Conservation (phyloP, 768 basidiomycete species). For the Lactifluus pinguis region DNA sequence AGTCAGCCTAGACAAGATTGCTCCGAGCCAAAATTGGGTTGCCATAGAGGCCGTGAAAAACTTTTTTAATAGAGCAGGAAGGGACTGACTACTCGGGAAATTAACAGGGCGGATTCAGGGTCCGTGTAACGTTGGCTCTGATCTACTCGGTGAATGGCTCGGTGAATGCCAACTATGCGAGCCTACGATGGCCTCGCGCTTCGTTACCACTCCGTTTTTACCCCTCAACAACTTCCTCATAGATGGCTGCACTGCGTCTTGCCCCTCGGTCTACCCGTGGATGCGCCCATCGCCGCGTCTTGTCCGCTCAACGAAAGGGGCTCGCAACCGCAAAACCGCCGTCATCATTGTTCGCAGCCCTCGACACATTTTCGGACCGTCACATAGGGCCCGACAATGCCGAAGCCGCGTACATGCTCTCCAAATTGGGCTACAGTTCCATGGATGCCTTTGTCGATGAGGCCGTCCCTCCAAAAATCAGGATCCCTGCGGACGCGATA, state of each 20-base stretch:
- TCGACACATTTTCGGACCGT: constrained; percentile 84
- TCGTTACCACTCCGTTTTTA: not conserved
- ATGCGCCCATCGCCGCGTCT: constrained; percentile 16
- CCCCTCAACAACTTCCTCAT: not conserved
- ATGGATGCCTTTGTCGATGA: constrained; percentile 84
- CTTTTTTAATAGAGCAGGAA: not conserved
- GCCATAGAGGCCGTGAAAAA: constrained; percentile 1
- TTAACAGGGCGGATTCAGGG: not conserved
- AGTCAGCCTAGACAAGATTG: not conserved
- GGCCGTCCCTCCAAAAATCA: constrained; percentile 74
- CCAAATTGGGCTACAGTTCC: constrained; percentile 69
- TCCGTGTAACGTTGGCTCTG: not conserved
- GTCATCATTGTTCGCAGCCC: constrained; percentile 63
- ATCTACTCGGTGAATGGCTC: constrained; percentile 53
- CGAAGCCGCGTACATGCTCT: constrained; percentile 80
- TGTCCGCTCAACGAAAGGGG: constrained; percentile 26
- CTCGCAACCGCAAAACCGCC: constrained; percentile 57
- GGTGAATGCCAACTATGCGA: constrained; percentile 28
- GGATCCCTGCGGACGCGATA: constrained; percentile 52
- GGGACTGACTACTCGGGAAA: constrained; percentile 19
- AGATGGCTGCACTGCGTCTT: constrained; percentile 15
- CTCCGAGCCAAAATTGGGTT: constrained; percentile 15
- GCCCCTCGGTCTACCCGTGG: constrained; percentile 17
- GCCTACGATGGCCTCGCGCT: not conserved
- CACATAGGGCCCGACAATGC: constrained; percentile 86